Base-by-base conservation (phyloP, 164 flowering plant species). In the Nymphaea colorata region DNA sequence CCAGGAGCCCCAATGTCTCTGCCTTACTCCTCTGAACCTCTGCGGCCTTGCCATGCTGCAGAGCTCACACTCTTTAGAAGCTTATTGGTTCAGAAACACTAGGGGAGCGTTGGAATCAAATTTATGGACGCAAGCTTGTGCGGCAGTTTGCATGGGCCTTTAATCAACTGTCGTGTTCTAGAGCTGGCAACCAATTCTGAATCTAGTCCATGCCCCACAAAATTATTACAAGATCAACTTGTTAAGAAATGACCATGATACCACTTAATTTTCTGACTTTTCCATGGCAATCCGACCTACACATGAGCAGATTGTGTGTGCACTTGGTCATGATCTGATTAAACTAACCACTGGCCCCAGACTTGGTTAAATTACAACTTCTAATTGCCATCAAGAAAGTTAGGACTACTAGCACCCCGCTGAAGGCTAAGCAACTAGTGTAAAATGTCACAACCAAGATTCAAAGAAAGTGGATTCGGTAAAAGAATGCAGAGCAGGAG, bases 1-100 rank as follows among this genome's bases (percentile, higher is more conserved):
- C 96, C 96, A 89, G 6, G 96, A 89, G 80, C 96, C 96, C 96
- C 96, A 87, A 70, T 86, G 89, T 66, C 96, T 85, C 57, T 89
- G 96, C 76, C 96, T 81, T 75, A 89, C 96, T 4, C 96, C 96
- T 82, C 91, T 78, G 85, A 82, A 89, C 81, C 86, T 89, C 81
- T 82, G 87, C 41, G 86, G 67, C 42, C 78, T 83, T 82, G 85
- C 91, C 94, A 88, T 86, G 68, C 66, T 72, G 57, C 57, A 51
- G 36, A 25, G 36, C 57, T 51, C 57, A 51, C 57, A 10, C 57
- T 25, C 57, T 15, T 51, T 15, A 51, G 57, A 51, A 15, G 8
- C 12, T 51, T 51, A 15, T 51, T 51, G 12, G 14, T 51, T 51
- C 57, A 10, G 57, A 51, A 51, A 3, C 57, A 51, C 57, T 51